Base-by-base conservation (phyloP, 345 rosid genomes). In the Moricandia moricandioides region DNA sequence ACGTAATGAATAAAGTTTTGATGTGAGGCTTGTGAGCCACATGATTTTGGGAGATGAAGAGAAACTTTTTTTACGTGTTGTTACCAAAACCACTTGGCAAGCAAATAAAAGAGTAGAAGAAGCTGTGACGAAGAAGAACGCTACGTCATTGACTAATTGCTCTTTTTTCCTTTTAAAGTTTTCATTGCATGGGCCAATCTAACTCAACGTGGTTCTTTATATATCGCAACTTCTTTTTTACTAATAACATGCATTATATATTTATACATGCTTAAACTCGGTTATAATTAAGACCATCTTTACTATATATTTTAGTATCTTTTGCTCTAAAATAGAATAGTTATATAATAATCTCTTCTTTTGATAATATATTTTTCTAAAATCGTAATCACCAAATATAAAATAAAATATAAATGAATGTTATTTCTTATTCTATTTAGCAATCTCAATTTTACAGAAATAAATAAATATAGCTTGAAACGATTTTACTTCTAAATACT, bases 11-110 rank as follows among this genome's bases (percentile, higher is more conserved):
- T 14, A 9, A 59, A 12, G 71, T 45, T 75, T 68, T 52, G 39
- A 51, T 52, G 16, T 69, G 71, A 70, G 71, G 75, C 80, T 35
- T 52, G 16, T 69, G 71, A 70, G 71, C 80, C 80, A 76, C 80
- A 64, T 56, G 31, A 57, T 39, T 39, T 39, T 39, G n/a, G n/a
- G n/a, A 49, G n/a, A 40, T 54, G 17, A 3, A 63, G 58, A 70
- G 71, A 55, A 70, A 55, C 52, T 21, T 31, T 30, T 52, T 62
- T 61, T 3, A 62, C 74, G 75, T 40, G 18, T 54, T 10, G 24
- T 13, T 55, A 55, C 70, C 65, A 30, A 55, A 39, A 60, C 65
- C 80, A 69, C 75, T 70, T 62, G 75, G 75, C 74, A 33, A 63
- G 13, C 47, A 40, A 21, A 17, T 3, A 34, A 16, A 29, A 0